A percentile compares a stretch with the other conserved stretches of the same genome.
phyloP scores from a whole-genome alignment of 805 yeast genomes.

The Phaffomyces antillensis region DNA sequence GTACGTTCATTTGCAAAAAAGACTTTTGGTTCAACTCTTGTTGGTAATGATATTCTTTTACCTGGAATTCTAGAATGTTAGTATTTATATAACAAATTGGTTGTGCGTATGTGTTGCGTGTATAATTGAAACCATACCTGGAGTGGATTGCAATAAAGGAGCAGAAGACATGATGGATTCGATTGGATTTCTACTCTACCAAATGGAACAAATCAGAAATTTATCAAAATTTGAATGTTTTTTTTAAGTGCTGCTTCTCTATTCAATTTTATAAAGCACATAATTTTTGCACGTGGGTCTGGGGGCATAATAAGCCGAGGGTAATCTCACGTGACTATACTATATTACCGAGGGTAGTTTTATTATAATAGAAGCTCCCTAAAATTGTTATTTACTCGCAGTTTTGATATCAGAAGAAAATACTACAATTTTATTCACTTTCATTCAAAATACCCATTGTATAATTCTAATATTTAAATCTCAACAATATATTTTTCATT shows the following conservation, averaged over 20 bases:
- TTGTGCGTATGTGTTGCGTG: not conserved
- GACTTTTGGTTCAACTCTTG: slow-evolving; percentile 97
- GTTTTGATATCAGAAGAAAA: no score
- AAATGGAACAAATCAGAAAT: no score
- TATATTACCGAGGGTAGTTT: not conserved
- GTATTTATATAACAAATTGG: not conserved
- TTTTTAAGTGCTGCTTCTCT: no score
- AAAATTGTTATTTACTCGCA: no score
- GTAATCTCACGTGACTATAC: not conserved
- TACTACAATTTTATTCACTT: not conserved
- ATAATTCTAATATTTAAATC: slow-evolving; percentile 5
- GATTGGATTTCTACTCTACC: not conserved
- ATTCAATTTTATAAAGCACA: no score
- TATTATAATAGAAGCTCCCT: no score
- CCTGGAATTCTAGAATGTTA: slow-evolving; percentile 25
- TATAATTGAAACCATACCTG: slow-evolving; percentile 38
- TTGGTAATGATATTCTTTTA: slow-evolving; percentile 95
- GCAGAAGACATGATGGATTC: slow-evolving; percentile 46
- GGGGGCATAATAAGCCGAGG: not conserved
- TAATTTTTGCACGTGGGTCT: no score
- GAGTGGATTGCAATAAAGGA: slow-evolving; percentile 66
- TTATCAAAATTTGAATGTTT: no score
- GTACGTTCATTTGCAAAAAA: slow-evolving; percentile 99
- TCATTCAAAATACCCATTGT: not conserved
- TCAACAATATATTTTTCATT: slow-evolving; percentile 36